Conservation (phyloP, 2,329 filamentous ascomycete genomes). For the Chaetomium sp. region DNA sequence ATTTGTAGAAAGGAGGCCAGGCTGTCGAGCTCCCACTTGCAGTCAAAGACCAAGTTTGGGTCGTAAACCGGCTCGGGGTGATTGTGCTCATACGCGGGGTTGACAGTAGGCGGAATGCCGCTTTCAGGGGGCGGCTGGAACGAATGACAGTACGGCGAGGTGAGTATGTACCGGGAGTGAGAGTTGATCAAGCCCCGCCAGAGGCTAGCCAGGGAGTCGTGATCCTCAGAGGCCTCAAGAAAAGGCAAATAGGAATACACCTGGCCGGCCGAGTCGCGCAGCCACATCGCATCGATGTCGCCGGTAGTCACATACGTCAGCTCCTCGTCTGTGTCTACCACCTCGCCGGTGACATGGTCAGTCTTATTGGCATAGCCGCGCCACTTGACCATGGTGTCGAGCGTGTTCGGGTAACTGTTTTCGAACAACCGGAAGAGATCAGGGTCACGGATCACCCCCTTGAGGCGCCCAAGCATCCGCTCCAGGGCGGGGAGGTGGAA, state of each 20-base stretch:
- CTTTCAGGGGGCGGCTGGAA: conserved; percentile 81
- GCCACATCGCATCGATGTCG: conserved; percentile 82
- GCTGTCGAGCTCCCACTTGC: conserved; percentile 89
- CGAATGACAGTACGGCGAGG: conserved; percentile 78
- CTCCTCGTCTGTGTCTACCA: conserved; percentile 41
- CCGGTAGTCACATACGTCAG: conserved; percentile 78
- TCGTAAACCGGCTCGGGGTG: conserved; percentile 58
- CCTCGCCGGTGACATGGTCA: conserved; percentile 28
- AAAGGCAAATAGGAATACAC: conserved; percentile 62
- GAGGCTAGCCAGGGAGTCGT: conserved; percentile 57
- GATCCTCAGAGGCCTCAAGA: conserved; percentile 46
- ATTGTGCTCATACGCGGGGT: conserved; percentile 54
- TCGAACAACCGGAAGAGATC: conserved; percentile 76
- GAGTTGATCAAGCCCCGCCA: conserved; percentile 67
- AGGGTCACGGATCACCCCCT: conserved; percentile 36
- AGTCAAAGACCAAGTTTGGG: conserved; percentile 66
- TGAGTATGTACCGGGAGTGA: conserved; percentile 60
- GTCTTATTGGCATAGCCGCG: conserved; percentile 50
- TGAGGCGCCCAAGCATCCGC: conserved; percentile 49
- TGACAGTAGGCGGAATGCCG: conserved; percentile 51
- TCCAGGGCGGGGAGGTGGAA: conserved; percentile 66
- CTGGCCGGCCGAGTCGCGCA: conserved; percentile 75
- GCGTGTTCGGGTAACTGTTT: conserved; percentile 75
- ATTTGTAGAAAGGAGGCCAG: conserved; percentile 80
- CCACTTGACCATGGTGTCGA: conserved; percentile 78